Conservation (phyloP, 1,284 basidiomycete species). For the Trichosporon ovoides region DNA sequence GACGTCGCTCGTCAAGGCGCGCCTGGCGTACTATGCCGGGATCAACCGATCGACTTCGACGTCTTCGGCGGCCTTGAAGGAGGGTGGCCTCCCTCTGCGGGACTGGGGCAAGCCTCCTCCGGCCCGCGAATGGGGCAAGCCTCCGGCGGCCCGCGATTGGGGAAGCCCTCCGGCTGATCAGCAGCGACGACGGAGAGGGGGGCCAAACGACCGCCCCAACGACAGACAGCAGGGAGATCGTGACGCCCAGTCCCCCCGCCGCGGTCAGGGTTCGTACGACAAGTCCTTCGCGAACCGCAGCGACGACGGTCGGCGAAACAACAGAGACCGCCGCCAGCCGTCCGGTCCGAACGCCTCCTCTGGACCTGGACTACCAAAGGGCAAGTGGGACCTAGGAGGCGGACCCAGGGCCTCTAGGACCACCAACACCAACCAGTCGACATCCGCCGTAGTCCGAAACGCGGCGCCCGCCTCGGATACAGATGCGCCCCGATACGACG, state of each 20-base stretch:
- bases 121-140: neutral
- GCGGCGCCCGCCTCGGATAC: neutral
- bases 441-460: neutral
- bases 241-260: neutral
- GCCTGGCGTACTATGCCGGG: neutral
- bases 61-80: neutral
- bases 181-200: neutral
- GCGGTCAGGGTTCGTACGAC: neutral
- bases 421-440: neutral
- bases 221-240: neutral
- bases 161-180: neutral
- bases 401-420: neutral
- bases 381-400: no score
- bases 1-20: neutral
- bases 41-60: neutral
- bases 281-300: no score
- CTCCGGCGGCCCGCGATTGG: neutral
- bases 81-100: neutral
- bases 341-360: neutral
- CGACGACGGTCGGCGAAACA: neutral
- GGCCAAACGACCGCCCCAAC: neutral
- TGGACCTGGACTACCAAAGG: no score
- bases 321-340: neutral
- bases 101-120: neutral
- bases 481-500: neutral